Percentiles rank a stretch among this genome's conserved stretches.
Conservation (phyloP, 495 filamentous ascomycete species). For the Aspergillus coremiiformis region DNA sequence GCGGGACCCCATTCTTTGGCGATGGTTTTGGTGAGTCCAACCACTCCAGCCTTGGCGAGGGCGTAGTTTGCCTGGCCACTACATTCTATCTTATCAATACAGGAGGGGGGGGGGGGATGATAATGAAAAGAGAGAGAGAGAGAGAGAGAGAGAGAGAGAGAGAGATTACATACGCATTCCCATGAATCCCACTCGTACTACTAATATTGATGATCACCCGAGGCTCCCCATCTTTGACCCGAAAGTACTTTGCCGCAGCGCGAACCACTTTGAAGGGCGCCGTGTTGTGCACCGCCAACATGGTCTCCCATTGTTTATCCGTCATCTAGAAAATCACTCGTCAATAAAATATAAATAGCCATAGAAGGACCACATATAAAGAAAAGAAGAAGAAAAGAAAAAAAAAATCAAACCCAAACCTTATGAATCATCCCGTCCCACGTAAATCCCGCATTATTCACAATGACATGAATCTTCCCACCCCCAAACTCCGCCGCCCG, state of each 20-base stretch:
- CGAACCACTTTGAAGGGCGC: conserved; percentile 77
- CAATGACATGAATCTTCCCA: conserved; percentile 81
- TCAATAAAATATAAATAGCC: too few relatives aligned
- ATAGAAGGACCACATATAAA: background rate
- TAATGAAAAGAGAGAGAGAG: background rate
- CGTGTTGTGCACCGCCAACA: conserved; percentile 70
- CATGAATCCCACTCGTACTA: conserved; percentile 70
- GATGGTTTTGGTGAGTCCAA: conserved; percentile 74
- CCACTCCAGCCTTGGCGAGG: conserved; percentile 72
- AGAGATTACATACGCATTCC: conserved; percentile 55
- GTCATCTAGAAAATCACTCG: too few relatives aligned
- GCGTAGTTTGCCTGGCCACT: conserved; percentile 79
- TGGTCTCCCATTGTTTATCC: conserved; percentile 86
- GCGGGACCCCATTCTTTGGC: conserved; percentile 87
- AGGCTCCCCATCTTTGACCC: conserved; percentile 72
- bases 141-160: background rate
- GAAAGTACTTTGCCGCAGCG: conserved; percentile 75
- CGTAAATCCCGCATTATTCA: conserved; percentile 84
- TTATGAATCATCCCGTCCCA: conserved; percentile 92
- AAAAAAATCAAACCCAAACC: conserved; percentile 30
- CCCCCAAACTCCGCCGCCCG: conserved; percentile 69
- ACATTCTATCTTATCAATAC: background rate
- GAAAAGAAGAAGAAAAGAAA: background rate
- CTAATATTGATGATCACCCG: conserved; percentile 76
- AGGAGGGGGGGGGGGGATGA: too few relatives aligned